These are phyloP conservation scores for Blastobotrys arbuscula DNA, from an alignment of 1,139 yeast species.

Conservation along the genomic window DNA sequence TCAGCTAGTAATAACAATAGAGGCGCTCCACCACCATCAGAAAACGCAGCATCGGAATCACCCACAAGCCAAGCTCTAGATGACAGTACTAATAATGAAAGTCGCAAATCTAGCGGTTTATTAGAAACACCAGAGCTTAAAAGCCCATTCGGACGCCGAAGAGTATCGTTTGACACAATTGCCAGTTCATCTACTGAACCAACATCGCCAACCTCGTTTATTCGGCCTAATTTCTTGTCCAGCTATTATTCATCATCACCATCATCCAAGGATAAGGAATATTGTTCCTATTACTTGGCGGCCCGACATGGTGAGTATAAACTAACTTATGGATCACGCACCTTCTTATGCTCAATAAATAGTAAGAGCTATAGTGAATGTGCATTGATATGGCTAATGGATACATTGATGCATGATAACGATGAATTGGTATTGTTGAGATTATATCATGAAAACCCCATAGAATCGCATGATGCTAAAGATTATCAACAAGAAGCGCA, in stretches of 20 bases:
- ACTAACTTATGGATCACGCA: slow-evolving; percentile 22
- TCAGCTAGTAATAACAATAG: neutral
- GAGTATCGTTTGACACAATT: slow-evolving; percentile 29
- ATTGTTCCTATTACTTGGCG: slow-evolving; percentile 25
- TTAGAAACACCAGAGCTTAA: neutral
- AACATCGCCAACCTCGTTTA: slow-evolving; percentile 9
- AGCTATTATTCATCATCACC: slow-evolving; percentile 3
- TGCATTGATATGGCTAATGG: slow-evolving; percentile 25
- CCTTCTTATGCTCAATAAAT: slow-evolving; percentile 23
- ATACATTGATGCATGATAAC: slow-evolving; percentile 25
- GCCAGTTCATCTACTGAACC: slow-evolving; percentile 5
- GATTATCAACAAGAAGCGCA: slow-evolving; percentile 24
- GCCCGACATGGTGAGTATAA: slow-evolving; percentile 23
- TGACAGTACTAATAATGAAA: no score
- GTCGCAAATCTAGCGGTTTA: neutral
- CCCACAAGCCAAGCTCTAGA: no score
- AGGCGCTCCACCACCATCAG: neutral
- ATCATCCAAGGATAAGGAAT: slow-evolving; percentile 14
- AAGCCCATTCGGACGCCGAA: slow-evolving; percentile 18
- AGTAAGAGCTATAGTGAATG: slow-evolving; percentile 19
- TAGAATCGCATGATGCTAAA: neutral
- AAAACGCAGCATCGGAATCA: no score
- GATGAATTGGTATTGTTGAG: slow-evolving; percentile 29
- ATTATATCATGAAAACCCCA: slow-evolving; percentile 15
- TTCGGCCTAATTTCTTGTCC: slow-evolving; percentile 11